These are phyloP conservation scores for Nymphaea thermarum DNA, from an alignment of 164 flowering plant species.

Conservation along the genomic window DNA sequence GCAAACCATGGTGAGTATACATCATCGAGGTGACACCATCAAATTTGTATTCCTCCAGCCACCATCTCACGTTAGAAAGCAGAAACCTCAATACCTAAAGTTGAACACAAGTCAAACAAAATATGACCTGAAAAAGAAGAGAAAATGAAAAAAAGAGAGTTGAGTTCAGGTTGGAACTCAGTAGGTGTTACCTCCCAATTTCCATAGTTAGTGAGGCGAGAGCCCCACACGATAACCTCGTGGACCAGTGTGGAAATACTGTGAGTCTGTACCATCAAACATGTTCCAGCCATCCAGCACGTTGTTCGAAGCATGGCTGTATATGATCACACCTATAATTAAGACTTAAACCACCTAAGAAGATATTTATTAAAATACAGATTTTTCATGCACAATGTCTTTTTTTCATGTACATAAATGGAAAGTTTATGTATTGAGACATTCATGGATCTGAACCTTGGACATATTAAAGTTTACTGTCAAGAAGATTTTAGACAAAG, in stretches of 20 bases:
- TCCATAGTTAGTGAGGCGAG: conserved; percentile 95
- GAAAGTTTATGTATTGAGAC: too few species aligned
- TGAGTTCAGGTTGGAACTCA: too few species aligned
- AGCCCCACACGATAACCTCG: conserved; percentile 99
- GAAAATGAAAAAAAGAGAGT: too few species aligned
- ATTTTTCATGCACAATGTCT: too few species aligned
- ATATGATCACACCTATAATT: background rate
- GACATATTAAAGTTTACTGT: too few species aligned
- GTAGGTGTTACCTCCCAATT: conserved; percentile 69
- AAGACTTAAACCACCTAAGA: too few species aligned
- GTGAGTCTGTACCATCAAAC: conserved; percentile 96
- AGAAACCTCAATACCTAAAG: conserved; percentile 84
- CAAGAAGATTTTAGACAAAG: too few species aligned
- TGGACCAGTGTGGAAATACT: conserved; percentile 89
- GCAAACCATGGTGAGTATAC: too few species aligned
- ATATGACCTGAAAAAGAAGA: too few species aligned
- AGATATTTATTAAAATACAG: too few species aligned
- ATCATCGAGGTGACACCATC: conserved; percentile 99
- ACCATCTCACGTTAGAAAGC: conserved; percentile 99
- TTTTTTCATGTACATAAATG: too few species aligned
- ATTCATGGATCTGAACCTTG: too few species aligned
- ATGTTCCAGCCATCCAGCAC: conserved; percentile 90
- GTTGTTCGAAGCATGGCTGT: conserved; percentile 91
- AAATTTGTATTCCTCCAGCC: conserved; percentile 94
- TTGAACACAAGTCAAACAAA: conserved; percentile 13